phyloP scores from a whole-genome alignment of 148 eudicot genomes.

The Vaccinium corymbosum region DNA sequence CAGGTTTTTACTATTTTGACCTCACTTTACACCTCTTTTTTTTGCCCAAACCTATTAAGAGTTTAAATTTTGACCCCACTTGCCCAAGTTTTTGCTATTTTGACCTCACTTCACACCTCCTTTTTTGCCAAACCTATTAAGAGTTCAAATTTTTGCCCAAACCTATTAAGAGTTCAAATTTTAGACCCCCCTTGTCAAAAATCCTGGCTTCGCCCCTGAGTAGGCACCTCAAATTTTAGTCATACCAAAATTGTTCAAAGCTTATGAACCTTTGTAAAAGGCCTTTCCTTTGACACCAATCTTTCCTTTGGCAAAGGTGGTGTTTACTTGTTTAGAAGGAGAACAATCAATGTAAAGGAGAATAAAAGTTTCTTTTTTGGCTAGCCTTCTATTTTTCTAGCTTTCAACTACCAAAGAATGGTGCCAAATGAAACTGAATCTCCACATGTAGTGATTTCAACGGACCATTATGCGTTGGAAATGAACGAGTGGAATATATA shows the following conservation, averaged over 20 bases:
- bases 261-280: background rate
- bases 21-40: no score
- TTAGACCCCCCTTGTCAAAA: no score
- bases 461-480: background rate
- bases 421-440: background rate
- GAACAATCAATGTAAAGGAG: background rate
- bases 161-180: no score
- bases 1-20: no score
- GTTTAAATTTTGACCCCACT: no score
- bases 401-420: background rate
- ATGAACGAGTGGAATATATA: background rate
- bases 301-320: background rate
- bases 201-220: no score
- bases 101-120: no score
- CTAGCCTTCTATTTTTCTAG: background rate
- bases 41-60: no score
- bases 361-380: background rate
- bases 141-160: no score
- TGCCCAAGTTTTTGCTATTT: no score
- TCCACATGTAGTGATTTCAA: slow-evolving; percentile 4
- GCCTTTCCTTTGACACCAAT: background rate
- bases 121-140: no score
- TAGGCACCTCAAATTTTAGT: no score
- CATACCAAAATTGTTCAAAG: background rate
- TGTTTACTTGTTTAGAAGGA: background rate